Evolutionary conservation across 352 stramenopile genomes (phyloP), one percentile per base, ranked within the genome.

Genomic region (Phytopythium vexans): DNA sequence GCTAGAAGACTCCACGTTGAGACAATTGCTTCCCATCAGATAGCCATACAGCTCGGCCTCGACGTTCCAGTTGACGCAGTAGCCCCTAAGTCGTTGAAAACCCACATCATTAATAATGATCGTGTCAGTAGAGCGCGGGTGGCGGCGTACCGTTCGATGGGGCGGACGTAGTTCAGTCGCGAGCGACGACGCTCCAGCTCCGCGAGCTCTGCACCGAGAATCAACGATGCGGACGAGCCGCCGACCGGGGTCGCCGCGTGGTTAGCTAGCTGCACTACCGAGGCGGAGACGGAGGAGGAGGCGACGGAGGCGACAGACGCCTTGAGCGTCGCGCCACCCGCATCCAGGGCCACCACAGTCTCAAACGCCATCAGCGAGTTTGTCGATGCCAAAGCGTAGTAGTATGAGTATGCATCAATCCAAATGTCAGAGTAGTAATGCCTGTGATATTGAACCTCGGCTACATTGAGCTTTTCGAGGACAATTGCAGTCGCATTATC

Each of bases 21-120:
- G 62, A 53, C 74, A 66, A 56, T 84, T 66, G 33, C 16, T 59
- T 1, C 77, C 87, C 55, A 88, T 64, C 3, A 91, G 41, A 41
- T 86, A 62, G 11, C 61, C 41, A 67, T 73, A 88, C 7, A 91
- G 53, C 34, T 89, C 81, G 4, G 59, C 73, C 62, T 89, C 77
- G 8, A 88, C 61, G 51, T 91, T 91, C 81, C 81, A 91, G 46
- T 91, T 91, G 39, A 91, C 78, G 41, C 77, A 89, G 54, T 89
- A 91, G 14, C 81, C 81, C n/a, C 80, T 88, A 35, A 31, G 11
- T 53, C n/a, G 35, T 11, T 16, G n/a, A 51, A 12, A 45, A 27
- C 8, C 27, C 41, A 10, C 27, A 43, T 2, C 34, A 21, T 31
- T 11, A 35, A 14, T 46, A n/a, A 14, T 15, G 6, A 41, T 12